Conservation (phyloP, 495 filamentous ascomycete species). For the Podospora anserina region DNA sequence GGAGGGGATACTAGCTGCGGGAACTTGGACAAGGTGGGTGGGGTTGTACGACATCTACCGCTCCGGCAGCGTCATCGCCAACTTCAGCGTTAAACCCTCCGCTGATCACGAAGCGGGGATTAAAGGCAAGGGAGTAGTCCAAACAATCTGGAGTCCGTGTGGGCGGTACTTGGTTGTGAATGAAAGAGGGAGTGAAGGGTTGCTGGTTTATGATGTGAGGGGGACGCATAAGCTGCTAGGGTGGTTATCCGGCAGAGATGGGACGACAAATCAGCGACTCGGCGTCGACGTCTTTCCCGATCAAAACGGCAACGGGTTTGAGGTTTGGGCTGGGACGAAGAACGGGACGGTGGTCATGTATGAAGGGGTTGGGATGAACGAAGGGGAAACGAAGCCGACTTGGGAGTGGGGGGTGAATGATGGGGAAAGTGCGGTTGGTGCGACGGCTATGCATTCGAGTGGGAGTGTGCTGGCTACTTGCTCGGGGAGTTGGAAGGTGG, state of each 20-base stretch:
- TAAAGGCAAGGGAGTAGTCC: constrained; percentile 67
- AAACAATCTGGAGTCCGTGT: constrained; percentile 77
- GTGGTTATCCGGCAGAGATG: constrained; percentile 66
- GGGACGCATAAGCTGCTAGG: constrained; percentile 62
- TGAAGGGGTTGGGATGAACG: constrained; percentile 55
- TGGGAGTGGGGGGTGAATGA: constrained; percentile 59
- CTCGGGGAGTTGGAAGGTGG: constrained; percentile 53
- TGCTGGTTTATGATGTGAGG: constrained; percentile 82
- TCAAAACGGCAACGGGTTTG: constrained; percentile 51
- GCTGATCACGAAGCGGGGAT: constrained; percentile 34
- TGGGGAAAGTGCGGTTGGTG: constrained; percentile 51
- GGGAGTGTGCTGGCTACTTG: constrained; percentile 72
- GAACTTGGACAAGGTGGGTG: constrained; percentile 73
- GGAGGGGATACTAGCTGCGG: constrained; percentile 64
- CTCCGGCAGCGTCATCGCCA: constrained; percentile 59
- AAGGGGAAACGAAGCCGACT: constrained; percentile 51
- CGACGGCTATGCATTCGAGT: constrained; percentile 61
- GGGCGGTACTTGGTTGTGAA: constrained; percentile 83
- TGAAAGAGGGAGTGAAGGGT: constrained; percentile 72
- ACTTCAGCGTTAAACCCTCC: constrained; percentile 55
- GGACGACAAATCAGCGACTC: constrained; percentile 73
- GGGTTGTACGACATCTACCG: constrained; percentile 73
- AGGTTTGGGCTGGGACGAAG: constrained; percentile 82
- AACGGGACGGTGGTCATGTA: constrained; percentile 76
- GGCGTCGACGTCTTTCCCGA: constrained; percentile 64